Conservation (phyloP, 345 rosid genomes). For the Brassica incana region DNA sequence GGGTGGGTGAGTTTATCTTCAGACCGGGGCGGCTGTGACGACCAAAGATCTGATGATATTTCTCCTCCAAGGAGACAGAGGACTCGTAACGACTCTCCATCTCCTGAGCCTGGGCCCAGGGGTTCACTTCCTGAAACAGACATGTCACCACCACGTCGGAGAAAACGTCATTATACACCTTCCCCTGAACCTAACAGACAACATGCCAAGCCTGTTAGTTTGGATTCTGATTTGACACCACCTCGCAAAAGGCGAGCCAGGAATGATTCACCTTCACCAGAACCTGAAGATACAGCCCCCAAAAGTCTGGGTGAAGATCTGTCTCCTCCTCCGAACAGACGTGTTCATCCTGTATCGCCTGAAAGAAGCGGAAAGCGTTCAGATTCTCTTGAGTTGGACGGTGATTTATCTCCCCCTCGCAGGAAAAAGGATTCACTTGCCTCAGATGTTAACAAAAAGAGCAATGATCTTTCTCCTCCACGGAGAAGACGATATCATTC, state of each 20-base stretch:
- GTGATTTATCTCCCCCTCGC: conserved; percentile 49
- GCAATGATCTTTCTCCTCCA: conserved; percentile 35
- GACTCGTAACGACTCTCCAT: conserved; percentile 58
- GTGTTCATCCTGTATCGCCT: conserved; percentile 23
- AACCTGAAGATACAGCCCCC: conserved; percentile 25
- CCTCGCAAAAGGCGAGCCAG: conserved; percentile 44
- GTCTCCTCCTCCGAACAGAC: conserved; percentile 48
- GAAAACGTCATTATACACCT: conserved; percentile 44
- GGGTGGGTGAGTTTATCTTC: conserved; percentile 81
- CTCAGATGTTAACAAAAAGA: conserved; percentile 33
- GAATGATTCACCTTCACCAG: conserved; percentile 45
- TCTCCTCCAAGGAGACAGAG: conserved; percentile 65
- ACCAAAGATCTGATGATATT: conserved; percentile 50
- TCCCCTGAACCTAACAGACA: conserved; percentile 41
- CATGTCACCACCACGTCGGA: conserved; percentile 54
- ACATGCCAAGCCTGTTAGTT: conserved; percentile 10
- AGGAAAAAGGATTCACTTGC: conserved; percentile 32
- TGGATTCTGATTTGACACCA: conserved; percentile 49
- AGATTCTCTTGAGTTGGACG: conserved; percentile 22
- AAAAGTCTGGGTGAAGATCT: conserved; percentile 41
- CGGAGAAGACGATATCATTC: conserved; percentile 31
- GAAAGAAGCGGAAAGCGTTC: conserved; percentile 26
- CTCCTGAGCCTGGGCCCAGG: conserved; percentile 50
- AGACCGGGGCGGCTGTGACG: conserved; percentile 7
- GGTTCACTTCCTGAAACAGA: conserved; percentile 37